Evolutionary conservation across 495 filamentous ascomycete species (phyloP).

Genomic region (Aspergillus sclerotiicarbonarius): DNA sequence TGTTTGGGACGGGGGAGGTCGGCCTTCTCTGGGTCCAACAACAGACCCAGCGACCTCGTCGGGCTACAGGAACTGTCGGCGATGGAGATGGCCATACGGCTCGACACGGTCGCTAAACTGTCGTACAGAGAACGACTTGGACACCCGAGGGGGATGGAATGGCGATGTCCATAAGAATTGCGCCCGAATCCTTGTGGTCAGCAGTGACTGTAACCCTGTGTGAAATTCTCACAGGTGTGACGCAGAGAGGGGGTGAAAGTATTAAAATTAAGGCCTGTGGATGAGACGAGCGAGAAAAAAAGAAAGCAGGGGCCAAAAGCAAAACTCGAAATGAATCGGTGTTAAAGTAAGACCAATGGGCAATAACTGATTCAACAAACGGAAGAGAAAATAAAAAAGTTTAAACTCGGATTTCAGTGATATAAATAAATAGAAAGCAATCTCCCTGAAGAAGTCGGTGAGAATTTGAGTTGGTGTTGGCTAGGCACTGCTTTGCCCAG

Average conservation of each 20-base stretch:
- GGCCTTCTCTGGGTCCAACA: slow-evolving; percentile 34
- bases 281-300: slow-evolving; percentile 7
- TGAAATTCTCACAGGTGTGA: background rate
- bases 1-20: slow-evolving; percentile 38
- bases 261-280: slow-evolving; percentile 7
- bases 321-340: slow-evolving; percentile 10
- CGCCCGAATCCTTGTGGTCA: slow-evolving; percentile 12
- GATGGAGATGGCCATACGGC: slow-evolving; percentile 47
- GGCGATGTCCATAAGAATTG: slow-evolving; percentile 42
- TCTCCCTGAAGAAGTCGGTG: slow-evolving; percentile 25
- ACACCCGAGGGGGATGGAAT: slow-evolving; percentile 32
- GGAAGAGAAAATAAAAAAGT: background rate
- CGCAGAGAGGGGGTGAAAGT: background rate
- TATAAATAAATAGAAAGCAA: slow-evolving; percentile 7
- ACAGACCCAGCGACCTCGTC: slow-evolving; percentile 35
- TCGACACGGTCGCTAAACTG: slow-evolving; percentile 20
- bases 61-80: slow-evolving; percentile 42
- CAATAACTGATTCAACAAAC: background rate
- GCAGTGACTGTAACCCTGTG: slow-evolving; percentile 3
- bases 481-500: slow-evolving; percentile 8
- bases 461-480: slow-evolving; percentile 20
- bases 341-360: slow-evolving; percentile 7
- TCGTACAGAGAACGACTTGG: slow-evolving; percentile 32
- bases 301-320: slow-evolving; percentile 20
- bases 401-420: background rate